Conservation (phyloP, 2,329 filamentous ascomycete genomes). For the Penicillium griseofulvum region DNA sequence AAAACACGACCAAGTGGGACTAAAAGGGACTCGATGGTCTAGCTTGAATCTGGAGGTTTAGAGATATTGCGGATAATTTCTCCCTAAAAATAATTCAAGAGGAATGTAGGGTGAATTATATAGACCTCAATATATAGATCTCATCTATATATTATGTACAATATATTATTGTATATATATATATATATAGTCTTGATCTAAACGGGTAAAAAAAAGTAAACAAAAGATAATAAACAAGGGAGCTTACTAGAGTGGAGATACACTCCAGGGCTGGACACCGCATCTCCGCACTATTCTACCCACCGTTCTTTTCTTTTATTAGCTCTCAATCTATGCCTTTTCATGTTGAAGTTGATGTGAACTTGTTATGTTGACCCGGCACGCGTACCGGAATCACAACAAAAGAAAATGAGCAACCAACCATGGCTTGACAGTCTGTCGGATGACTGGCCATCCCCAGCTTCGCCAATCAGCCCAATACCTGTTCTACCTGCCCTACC, state of each 20-base stretch:
- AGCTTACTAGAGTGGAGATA: conserved; percentile 6
- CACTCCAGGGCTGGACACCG: background rate
- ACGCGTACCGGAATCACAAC: conserved; percentile 17
- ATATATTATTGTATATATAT: too few relatives aligned
- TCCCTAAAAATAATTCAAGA: background rate
- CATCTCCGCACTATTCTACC: conserved; percentile 7
- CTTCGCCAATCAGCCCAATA: conserved; percentile 34
- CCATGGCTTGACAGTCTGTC: conserved; percentile 47
- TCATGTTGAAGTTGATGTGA: background rate
- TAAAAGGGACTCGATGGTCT: background rate
- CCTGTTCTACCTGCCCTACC: conserved; percentile 21
- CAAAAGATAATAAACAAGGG: conserved; percentile 11
- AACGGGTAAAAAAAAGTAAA: background rate
- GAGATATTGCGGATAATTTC: background rate
- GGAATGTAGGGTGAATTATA: background rate
- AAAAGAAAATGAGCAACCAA: conserved; percentile 34
- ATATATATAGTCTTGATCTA: background rate
- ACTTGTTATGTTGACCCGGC: background rate
- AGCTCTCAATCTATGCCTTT: conserved; percentile 6
- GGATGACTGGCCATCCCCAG: conserved; percentile 45
- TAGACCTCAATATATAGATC: too few relatives aligned
- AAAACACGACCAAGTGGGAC: background rate
- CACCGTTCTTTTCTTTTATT: conserved; percentile 6
- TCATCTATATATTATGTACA: background rate
- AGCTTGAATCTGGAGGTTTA: background rate